Evolutionary conservation across 1,284 basidiomycete genomes (phyloP), one percentile per base, ranked within the genome.

Genomic region (Phaffia rhodozyma): DNA sequence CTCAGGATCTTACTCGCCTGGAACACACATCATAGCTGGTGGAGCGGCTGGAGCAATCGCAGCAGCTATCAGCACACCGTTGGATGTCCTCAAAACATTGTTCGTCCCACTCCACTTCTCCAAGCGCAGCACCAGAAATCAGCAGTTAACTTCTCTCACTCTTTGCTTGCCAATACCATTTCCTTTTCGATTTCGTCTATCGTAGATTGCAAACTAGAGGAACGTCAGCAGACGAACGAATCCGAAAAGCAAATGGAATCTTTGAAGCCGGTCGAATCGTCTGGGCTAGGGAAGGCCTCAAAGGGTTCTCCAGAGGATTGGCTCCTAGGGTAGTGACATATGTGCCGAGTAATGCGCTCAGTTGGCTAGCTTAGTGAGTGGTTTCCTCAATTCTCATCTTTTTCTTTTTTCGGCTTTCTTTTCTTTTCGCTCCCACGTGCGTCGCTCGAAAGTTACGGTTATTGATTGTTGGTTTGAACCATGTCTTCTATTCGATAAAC

Each of bases 71-170:
- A 98, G 96, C 29, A 98, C 91, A 18, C 96, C 96, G 3, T 79
- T 99, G 60, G 96, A 99, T 75, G 96, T 99, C n/a, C 91, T 92
- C 68, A 99, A 99, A 80, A 96, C 91, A 50, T 82, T 96, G 68
- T 75, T 66, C 67, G 74, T 68, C 6, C 49, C 4, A 18, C 5
- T 30, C 23, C 18, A 43, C 59, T 52, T 20, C 3, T 4, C 29
- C 7, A 25, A 5, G 23, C n/a, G 5, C 55, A 23, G n/a, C 29
- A 34, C 9, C 25, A 23, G 32, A 9, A 27, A 7, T 52, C 13
- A 7, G 13, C 13, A 27, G n/a, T 52, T 27, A 7, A 27, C 13
- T 52, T 27, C 4, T 5, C 27, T 13, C 5, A 52, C 13, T 13
- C 27, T 27, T 30, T 21, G 2, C 6, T 60, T 21, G 27, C 25